Base-by-base conservation (phyloP, 192 early-diverging fungal genomes). In the Lobulomyces angularis region DNA sequence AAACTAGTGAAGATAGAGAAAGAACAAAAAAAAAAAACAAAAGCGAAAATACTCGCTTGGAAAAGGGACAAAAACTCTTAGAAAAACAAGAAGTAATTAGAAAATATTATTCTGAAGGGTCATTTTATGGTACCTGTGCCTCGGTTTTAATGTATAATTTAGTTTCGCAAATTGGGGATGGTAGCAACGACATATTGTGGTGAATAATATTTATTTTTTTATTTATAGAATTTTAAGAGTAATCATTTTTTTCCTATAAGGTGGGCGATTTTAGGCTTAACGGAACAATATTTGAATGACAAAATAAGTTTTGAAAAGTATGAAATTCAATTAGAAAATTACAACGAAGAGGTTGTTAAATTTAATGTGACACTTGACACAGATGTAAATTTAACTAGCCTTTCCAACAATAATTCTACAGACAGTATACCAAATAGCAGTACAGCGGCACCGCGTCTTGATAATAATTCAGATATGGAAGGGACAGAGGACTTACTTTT, bases 61-160 rank as follows among this genome's bases (percentile, higher is more conserved):
- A 21, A 47, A 32, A 58, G 65, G 24, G 55, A 44, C 11, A 46
- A 44, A n/a, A 42, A 67, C 27, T 53, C 51, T 41, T 41, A 3
- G 23, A 26, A 3, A 45, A 65, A 43, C 59, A 67, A 8, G 52
- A 55, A 5, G 37, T 74, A 8, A 58, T 91, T 2, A 66, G 79
- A 30, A 69, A 85, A 22, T 90, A 95, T 46, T 92, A 90, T 58
- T 56, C 69, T n/a, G 74, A 74, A 33, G 88, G 86, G 8, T 46
- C 76, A 19, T 88, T 77, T 51, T 70, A 74, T 48, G 84, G 86
- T 0, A 73, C 79, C 37, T 74, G 86, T 8, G 79, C 82, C 6
- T 60, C 85, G 1, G 68, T 79, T 8, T 63, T 78, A 26, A 48
- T 82, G 31, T 87, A 88, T 58, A 58, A 61, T 45, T 61, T 96